A percentile compares a stretch with the other conserved stretches of the same genome.
These are phyloP conservation scores for Suhomyces sp. DNA, from an alignment of 805 yeast genomes.

Conservation along the genomic window DNA sequence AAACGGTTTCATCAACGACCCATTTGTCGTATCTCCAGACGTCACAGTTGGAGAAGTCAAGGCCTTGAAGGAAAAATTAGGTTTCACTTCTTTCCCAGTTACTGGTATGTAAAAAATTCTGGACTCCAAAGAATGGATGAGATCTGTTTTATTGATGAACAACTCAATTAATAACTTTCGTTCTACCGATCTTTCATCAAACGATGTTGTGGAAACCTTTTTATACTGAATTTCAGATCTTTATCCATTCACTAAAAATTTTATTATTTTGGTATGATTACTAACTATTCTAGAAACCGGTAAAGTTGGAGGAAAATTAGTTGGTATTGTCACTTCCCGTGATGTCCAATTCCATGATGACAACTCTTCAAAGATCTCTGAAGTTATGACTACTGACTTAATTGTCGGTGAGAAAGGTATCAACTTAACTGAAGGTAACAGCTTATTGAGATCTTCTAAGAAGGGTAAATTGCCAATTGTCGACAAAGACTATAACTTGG, in stretches of 20 bases:
- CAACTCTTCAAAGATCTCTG: conserved; percentile 57
- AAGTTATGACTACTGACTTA: conserved; percentile 87
- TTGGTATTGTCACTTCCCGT: conserved; percentile 96
- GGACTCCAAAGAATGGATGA: conserved; percentile 11
- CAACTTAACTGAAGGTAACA: conserved; percentile 82
- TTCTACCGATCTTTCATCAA: conserved; percentile 95
- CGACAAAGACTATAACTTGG: conserved; percentile 70
- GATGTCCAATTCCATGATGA: conserved; percentile 94
- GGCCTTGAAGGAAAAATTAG: conserved; percentile 65
- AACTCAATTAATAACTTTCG: conserved; percentile 82
- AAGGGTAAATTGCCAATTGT: conserved; percentile 97
- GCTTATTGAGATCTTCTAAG: conserved; percentile 84
- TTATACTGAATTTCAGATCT: conserved; percentile 14
- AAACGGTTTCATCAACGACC: conserved; percentile 96
- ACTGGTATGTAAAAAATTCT: conserved; percentile 77
- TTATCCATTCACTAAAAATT: neutral
- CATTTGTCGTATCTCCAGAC: conserved; percentile 77
- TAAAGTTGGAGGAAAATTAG: conserved; percentile 78
- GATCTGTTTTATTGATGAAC: conserved; percentile 51
- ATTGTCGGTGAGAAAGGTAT: conserved; percentile 84
- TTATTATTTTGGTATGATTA: conserved; percentile 13
- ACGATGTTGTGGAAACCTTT: conserved; percentile 90
- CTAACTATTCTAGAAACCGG: conserved; percentile 70
- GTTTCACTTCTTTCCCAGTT: conserved; percentile 98
- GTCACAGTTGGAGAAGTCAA: conserved; percentile 80